Evolutionary conservation across 2,329 filamentous ascomycete species (phyloP).

Genomic region (Cladobotryum mycophilum): DNA sequence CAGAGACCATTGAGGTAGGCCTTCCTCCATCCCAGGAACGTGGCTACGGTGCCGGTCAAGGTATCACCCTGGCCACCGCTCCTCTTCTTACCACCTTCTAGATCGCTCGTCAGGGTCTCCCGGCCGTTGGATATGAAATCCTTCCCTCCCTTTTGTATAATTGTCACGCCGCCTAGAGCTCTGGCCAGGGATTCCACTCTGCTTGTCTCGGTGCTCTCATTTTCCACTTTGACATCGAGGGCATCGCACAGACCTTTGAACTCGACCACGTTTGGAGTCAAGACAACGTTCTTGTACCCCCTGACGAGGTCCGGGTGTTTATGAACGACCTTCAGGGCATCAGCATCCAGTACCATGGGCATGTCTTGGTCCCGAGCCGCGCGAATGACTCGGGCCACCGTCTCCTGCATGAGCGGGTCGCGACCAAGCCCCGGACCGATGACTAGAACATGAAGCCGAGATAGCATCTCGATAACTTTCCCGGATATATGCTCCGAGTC

Average conservation of each 20-base stretch:
- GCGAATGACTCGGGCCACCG: constrained; percentile 69
- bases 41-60: constrained; percentile 81
- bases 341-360: constrained; percentile 85
- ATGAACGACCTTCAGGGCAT: constrained; percentile 75
- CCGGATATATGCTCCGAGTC: constrained; percentile 56
- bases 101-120: constrained; percentile 67
- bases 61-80: constrained; percentile 95
- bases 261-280: constrained; percentile 94
- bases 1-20: constrained; percentile 82
- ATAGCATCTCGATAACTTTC: constrained; percentile 70
- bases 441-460: constrained; percentile 84
- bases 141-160: constrained; percentile 79
- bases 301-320: constrained; percentile 68
- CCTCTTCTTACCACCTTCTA: constrained; percentile 78
- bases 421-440: constrained; percentile 88
- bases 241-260: constrained; percentile 76
- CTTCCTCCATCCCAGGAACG: constrained; percentile 79
- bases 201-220: constrained; percentile 29
- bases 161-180: constrained; percentile 78
- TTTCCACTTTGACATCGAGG: constrained; percentile 43
- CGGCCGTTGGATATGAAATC: constrained; percentile 81
- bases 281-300: constrained; percentile 75
- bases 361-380: constrained; percentile 67
- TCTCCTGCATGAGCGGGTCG: constrained; percentile 84
- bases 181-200: constrained; percentile 61